These are phyloP conservation scores for Pythium aphanidermatum DNA, from an alignment of 352 stramenopile genomes.

Conservation along the genomic window DNA sequence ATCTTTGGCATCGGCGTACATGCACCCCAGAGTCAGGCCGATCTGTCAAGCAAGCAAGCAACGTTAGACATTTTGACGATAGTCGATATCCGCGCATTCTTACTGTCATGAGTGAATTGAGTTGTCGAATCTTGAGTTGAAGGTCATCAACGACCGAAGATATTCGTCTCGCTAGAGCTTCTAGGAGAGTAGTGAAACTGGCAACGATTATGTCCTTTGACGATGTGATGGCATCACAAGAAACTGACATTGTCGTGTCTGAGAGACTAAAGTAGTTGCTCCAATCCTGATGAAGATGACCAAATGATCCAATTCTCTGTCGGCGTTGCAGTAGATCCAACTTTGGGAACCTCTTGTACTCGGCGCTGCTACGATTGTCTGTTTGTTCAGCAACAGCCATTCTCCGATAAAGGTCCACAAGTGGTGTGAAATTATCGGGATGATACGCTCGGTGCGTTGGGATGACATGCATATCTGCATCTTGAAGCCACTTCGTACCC, in stretches of 20 bases:
- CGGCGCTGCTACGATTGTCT: too few species aligned
- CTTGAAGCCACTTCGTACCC: slow-evolving; percentile 8
- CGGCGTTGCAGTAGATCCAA: too few species aligned
- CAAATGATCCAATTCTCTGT: too few species aligned
- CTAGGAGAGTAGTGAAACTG: slow-evolving; percentile 31
- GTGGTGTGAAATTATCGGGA: slow-evolving; percentile 12
- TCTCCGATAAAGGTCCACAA: slow-evolving; percentile 10
- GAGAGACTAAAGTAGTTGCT: too few species aligned
- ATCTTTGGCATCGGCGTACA: slow-evolving; percentile 15
- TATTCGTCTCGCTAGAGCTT: slow-evolving; percentile 31
- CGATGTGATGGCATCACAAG: too few species aligned
- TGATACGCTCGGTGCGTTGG: background rate
- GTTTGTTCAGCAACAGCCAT: too few species aligned
- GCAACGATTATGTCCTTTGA: too few species aligned
- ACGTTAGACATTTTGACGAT: background rate
- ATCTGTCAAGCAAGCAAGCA: slow-evolving; percentile 7
- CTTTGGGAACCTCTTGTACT: too few species aligned
- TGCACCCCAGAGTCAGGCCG: slow-evolving; percentile 8
- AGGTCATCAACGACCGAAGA: slow-evolving; percentile 20
- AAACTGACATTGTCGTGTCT: too few species aligned
- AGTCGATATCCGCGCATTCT: slow-evolving; percentile 24
- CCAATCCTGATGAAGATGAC: too few species aligned
- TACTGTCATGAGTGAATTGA: slow-evolving; percentile 22
- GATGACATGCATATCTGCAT: background rate
- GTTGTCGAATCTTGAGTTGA: slow-evolving; percentile 11